Base-by-base conservation (phyloP, 441 rosid genomes). In the Adansonia grandidieri region DNA sequence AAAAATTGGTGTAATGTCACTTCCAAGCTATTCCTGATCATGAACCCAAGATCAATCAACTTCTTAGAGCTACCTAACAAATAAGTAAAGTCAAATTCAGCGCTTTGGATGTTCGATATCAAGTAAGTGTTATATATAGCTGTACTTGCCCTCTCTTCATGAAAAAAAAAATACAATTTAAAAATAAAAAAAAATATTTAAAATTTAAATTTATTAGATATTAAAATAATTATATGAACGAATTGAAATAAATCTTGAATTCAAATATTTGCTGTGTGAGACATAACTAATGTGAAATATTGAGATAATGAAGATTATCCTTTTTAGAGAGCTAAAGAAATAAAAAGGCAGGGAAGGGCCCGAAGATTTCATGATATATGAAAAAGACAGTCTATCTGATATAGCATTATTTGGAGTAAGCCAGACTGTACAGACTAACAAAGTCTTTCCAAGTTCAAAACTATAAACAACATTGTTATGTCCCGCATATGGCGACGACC, bases 401-500 rank as follows among this genome's bases (percentile, higher is more conserved):
- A 75, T 67, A 56, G 22, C 56, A 72, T 77, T 73, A 81, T 83
- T 75, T 77, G 3, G 78, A 78, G 79, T 48, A 42, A 58, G 81
- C 82, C 86, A 79, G 76, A 67, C 86, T 83, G 82, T 72, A 63
- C 78, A 63, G 51, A 58, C 1, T 19, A 14, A 24, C 28, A 24
- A 24, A 24, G 28, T 24, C 28, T 62, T 24, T 44, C 45, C 45
- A n/a, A 17, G 42, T 78, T 70, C 37, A 9, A 19, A 60, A 17
- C 28, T 24, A 24, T 24, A 24, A 24, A 24, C 28, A n/a, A n/a
- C n/a, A n/a, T n/a, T n/a, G n/a, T n/a, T n/a, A n/a, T n/a, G n/a
- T n/a, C n/a, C n/a, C n/a, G n/a, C n/a, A n/a, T n/a, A n/a, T n/a
- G n/a, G n/a, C n/a, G n/a, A n/a, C n/a, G n/a, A n/a, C n/a, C n/a